Evolutionary conservation across 1,284 basidiomycete species (phyloP).

Genomic region (Ustanciosporium gigantosporum): DNA sequence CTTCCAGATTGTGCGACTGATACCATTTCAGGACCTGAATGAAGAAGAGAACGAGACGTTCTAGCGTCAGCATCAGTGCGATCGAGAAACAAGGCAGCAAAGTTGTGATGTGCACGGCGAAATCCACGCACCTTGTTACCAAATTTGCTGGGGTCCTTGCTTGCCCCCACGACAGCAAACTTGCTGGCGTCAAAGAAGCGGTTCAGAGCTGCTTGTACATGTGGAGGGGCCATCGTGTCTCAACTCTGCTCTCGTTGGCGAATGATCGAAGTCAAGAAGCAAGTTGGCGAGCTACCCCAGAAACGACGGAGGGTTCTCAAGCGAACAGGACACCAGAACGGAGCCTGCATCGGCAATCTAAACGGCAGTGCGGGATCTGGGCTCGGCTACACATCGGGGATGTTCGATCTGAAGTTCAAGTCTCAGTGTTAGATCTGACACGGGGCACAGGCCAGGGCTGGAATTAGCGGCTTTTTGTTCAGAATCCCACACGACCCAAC

Average conservation of each 20-base stretch:
- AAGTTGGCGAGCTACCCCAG: no score
- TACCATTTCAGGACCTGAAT: conserved; percentile 56
- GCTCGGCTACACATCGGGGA: no score
- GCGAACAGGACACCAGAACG: no score
- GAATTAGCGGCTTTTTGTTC: no score
- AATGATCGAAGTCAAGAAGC: conserved; percentile 2
- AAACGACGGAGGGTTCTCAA: no score
- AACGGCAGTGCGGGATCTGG: not conserved
- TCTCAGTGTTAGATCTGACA: no score
- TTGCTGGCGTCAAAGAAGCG: conserved; percentile 45
- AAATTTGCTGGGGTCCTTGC: conserved; percentile 50
- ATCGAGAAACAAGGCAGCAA: not conserved
- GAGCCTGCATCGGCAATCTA: not conserved
- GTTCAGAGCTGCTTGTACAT: conserved; percentile 28
- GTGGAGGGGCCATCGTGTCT: conserved; percentile 18
- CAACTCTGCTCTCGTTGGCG: not conserved
- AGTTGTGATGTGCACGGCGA: no score
- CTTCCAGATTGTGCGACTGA: conserved; percentile 34
- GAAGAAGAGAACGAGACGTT: not conserved
- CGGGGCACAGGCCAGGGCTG: no score
- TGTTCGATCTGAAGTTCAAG: no score
- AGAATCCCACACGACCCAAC: no score
- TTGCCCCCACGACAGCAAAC: conserved; percentile 54
- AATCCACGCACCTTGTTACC: conserved; percentile 54
- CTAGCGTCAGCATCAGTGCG: no score